Evolutionary conservation across 1,139 yeast species (phyloP).

Genomic region (Protomyces gravidus): DNA sequence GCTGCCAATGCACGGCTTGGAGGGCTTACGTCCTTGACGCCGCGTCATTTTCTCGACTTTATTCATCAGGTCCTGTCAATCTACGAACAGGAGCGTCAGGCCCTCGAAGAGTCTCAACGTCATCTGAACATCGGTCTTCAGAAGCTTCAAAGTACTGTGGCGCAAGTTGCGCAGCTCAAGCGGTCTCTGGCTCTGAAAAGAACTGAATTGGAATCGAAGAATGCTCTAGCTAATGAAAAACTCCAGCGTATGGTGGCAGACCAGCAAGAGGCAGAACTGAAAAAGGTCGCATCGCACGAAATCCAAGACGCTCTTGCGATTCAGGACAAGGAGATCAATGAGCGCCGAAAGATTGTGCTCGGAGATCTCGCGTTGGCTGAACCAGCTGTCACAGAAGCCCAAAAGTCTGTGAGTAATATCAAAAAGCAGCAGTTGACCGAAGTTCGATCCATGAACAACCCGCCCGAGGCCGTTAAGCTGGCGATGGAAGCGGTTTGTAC

Average conservation of each 20-base stretch:
- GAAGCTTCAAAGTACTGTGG: constrained; percentile 69
- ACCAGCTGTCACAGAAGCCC: constrained; percentile 81
- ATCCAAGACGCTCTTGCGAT: constrained; percentile 65
- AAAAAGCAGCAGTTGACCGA: constrained; percentile 91
- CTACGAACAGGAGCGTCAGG: constrained; percentile 47
- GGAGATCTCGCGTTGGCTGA: constrained; percentile 68
- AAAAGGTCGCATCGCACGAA: constrained; percentile 75
- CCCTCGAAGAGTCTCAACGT: constrained; percentile 62
- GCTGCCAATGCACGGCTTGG: constrained; percentile 32
- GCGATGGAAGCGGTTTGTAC: constrained; percentile 86
- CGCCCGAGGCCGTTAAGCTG: constrained; percentile 82
- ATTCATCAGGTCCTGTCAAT: constrained; percentile 49
- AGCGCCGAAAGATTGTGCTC: constrained; percentile 55
- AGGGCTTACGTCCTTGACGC: constrained; percentile 41
- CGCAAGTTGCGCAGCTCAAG: constrained; percentile 63
- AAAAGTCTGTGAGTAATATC: constrained; percentile 79
- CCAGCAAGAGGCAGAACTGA: constrained; percentile 89
- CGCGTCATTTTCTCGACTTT: constrained; percentile 56
- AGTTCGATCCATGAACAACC: constrained; percentile 80
- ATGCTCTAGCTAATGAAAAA: constrained; percentile 64
- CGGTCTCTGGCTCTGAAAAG: constrained; percentile 55
- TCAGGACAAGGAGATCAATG: constrained; percentile 60
- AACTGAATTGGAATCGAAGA: constrained; percentile 51
- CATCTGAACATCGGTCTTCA: constrained; percentile 72
- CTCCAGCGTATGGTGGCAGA: constrained; percentile 74